A percentile compares a stretch with the other conserved stretches of the same genome.
These are phyloP conservation scores for Fraxinus nigra DNA, from an alignment of 305 asterid species.

Conservation along the genomic window DNA sequence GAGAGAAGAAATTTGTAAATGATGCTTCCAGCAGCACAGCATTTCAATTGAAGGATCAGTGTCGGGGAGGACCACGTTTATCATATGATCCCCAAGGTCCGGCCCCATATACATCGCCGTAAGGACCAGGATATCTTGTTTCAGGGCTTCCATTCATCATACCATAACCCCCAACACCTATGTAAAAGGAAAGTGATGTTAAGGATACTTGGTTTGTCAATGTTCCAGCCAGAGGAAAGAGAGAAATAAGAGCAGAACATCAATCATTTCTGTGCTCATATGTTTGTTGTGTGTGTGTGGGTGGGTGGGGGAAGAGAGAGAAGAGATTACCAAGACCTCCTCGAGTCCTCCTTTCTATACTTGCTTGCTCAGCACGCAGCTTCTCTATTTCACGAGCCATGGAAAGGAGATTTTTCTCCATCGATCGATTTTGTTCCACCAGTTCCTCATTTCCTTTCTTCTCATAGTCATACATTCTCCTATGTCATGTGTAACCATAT, in stretches of 20 bases:
- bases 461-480: slow-evolving; percentile 55
- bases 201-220: neutral
- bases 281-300: neutral
- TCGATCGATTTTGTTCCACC: slow-evolving; percentile 59
- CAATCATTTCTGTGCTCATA: neutral
- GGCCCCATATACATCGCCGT: slow-evolving; percentile 40
- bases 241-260: neutral
- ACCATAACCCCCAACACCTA: slow-evolving; percentile 65
- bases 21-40: slow-evolving; percentile 15
- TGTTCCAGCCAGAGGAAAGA: neutral
- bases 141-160: slow-evolving; percentile 72
- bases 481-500: slow-evolving; percentile 13
- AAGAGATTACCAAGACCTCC: slow-evolving; percentile 44
- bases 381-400: slow-evolving; percentile 92
- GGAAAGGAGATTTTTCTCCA: slow-evolving; percentile 74
- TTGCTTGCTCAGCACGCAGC: slow-evolving; percentile 63
- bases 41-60: slow-evolving; percentile 21
- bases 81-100: slow-evolving; percentile 50
- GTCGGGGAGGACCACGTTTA: slow-evolving; percentile 50
- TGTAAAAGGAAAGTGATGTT: neutral
- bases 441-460: slow-evolving; percentile 70
- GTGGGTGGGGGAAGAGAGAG: neutral
- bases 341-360: slow-evolving; percentile 44
- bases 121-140: slow-evolving; percentile 51
- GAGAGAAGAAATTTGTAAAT: neutral